phyloP scores from a whole-genome alignment of 768 basidiomycete species.

The Mycena metata region DNA sequence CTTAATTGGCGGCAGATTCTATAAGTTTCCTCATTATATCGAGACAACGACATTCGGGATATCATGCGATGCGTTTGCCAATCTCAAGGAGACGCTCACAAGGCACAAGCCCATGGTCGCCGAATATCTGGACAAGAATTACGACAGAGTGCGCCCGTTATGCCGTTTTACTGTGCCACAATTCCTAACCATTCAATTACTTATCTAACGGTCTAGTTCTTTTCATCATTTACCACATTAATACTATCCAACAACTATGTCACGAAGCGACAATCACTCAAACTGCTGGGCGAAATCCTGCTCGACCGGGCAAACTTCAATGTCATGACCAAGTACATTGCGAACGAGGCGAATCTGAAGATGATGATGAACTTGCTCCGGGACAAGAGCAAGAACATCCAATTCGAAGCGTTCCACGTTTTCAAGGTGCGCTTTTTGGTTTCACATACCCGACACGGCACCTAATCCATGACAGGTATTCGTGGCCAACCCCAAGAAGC shows the following conservation, averaged over 20 bases:
- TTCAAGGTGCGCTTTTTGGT: conserved; percentile 83
- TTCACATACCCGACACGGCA: not conserved
- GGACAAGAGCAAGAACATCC: conserved; percentile 99
- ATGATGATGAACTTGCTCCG: conserved; percentile 99
- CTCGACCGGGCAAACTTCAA: conserved; percentile 98
- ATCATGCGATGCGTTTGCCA: conserved; percentile 97
- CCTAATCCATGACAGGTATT: conserved; percentile 74
- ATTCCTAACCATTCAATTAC: conserved; percentile 1
- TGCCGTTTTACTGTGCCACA: not conserved
- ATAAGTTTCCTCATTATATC: conserved; percentile 96
- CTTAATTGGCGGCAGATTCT: conserved; percentile 74
- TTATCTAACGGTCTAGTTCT: conserved; percentile 74
- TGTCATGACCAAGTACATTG: conserved; percentile 98
- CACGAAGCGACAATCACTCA: conserved; percentile 99
- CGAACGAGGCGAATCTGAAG: conserved; percentile 95
- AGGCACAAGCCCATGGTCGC: conserved; percentile 99
- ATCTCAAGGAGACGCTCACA: conserved; percentile 97
- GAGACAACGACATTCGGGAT: conserved; percentile 98
- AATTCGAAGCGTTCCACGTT: conserved; percentile 99
- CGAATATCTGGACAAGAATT: conserved; percentile 95
- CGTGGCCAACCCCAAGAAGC: conserved; percentile 99
- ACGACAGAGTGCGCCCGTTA: conserved; percentile 80
- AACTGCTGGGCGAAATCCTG: conserved; percentile 96
- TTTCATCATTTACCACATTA: conserved; percentile 93
- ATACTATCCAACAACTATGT: conserved; percentile 97